Conservation (phyloP, 1,284 basidiomycete genomes). For the Chalciporus sp. region DNA sequence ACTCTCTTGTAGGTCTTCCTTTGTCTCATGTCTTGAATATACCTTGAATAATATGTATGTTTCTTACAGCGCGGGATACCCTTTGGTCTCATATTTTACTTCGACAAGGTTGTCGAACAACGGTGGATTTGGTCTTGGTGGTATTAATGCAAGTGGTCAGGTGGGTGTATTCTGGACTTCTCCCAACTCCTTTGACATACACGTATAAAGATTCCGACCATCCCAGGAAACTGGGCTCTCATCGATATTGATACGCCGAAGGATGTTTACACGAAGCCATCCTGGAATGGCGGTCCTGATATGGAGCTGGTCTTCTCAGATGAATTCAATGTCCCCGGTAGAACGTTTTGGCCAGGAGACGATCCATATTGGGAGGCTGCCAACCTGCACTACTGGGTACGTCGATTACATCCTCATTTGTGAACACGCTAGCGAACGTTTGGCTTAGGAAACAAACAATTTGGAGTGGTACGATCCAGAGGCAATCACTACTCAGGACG, state of each 20-base stretch:
- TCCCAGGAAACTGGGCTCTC: constrained; percentile 57
- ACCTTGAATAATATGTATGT: not conserved
- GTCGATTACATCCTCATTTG: constrained; percentile 16
- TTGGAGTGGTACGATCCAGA: constrained; percentile 71
- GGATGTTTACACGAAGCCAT: constrained; percentile 50
- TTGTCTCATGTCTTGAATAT: constrained; percentile 5
- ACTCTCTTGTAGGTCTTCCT: constrained; percentile 49
- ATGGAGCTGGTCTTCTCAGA: constrained; percentile 72
- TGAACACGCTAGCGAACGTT: constrained; percentile 48
- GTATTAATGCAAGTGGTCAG: constrained; percentile 75
- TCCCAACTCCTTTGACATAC: constrained; percentile 32
- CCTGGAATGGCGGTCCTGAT: constrained; percentile 51
- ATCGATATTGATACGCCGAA: constrained; percentile 70
- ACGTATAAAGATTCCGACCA: constrained; percentile 44
- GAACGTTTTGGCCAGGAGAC: constrained; percentile 71
- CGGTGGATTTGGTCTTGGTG: constrained; percentile 69
- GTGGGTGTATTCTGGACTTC: constrained; percentile 27
- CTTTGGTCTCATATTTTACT: constrained; percentile 53
- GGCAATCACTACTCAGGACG: constrained; percentile 66
- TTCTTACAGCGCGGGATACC: constrained; percentile 51
- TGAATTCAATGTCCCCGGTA: constrained; percentile 75
- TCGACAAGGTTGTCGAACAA: constrained; percentile 34
- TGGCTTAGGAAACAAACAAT: constrained; percentile 44
- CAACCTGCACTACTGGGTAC: constrained; percentile 60
- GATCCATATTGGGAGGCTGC: constrained; percentile 81